Conservation (phyloP, 202 grass and related monocot genomes). For the Alloteropsis angusta region DNA sequence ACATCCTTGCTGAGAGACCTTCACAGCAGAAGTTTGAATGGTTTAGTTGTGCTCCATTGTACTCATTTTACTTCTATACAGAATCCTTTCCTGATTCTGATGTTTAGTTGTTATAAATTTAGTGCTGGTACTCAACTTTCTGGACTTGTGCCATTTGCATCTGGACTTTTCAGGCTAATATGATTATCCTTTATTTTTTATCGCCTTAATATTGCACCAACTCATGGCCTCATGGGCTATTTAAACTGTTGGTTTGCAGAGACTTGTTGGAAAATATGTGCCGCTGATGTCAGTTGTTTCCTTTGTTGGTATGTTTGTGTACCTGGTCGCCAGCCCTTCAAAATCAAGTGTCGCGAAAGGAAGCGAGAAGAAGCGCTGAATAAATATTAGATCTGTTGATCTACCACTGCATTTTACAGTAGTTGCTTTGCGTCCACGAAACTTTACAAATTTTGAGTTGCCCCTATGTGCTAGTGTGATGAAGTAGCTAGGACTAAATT, state of each 20-base stretch:
- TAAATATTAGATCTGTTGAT: neutral
- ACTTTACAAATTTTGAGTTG: neutral
- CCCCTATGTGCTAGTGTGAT: neutral
- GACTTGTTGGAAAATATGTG: conserved; percentile 45
- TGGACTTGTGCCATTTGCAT: neutral
- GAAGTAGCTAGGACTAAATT: neutral
- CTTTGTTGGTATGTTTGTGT: conserved; percentile 50
- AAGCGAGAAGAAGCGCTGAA: conserved; percentile 64
- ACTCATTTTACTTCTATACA: neutral
- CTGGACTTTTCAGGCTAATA: conserved; percentile 55
- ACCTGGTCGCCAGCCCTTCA: conserved; percentile 39
- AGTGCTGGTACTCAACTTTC: neutral
- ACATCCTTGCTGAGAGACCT: conserved; percentile 64
- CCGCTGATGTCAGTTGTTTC: conserved; percentile 39
- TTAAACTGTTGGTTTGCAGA: conserved; percentile 26
- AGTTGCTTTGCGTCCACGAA: neutral
- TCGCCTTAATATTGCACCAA: neutral
- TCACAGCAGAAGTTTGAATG: conserved; percentile 53
- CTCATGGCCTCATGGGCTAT: too few relatives aligned
- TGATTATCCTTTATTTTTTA: neutral
- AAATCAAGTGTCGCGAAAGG: conserved; percentile 38
- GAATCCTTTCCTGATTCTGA: neutral
- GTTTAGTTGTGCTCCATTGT: conserved; percentile 39
- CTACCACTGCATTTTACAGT: neutral
- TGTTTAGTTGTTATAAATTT: neutral